Evolutionary conservation across 805 yeast genomes (phyloP).

Genomic region (Zygoascus flipseniorum): DNA sequence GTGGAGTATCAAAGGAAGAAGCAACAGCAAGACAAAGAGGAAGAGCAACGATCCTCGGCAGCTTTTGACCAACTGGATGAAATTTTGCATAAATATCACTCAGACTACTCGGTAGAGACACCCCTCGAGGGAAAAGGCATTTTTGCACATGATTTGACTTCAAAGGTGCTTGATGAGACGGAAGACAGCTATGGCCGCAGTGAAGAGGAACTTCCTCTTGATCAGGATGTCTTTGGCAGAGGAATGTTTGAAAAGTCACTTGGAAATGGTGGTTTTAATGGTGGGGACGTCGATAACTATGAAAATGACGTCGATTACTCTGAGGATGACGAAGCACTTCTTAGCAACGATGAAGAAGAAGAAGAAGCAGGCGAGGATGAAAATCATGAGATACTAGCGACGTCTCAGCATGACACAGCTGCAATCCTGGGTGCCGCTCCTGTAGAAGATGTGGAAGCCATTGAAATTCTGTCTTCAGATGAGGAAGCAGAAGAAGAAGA

Average conservation of each 20-base stretch:
- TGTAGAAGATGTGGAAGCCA: background rate
- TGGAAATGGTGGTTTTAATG: conserved; percentile 3
- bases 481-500: conserved; percentile 8
- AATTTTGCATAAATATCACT: conserved; percentile 3
- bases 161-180: background rate
- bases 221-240: background rate
- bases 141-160: background rate
- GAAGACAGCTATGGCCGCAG: background rate
- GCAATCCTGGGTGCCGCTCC: background rate
- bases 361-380: conserved; percentile 5
- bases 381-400: background rate
- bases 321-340: background rate
- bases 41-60: background rate
- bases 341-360: background rate
- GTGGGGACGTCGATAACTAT: background rate
- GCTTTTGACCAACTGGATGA: conserved; percentile 8
- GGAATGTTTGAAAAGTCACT: conserved; percentile 2
- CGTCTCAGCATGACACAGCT: background rate
- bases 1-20: background rate
- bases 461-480: background rate
- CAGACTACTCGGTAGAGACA: background rate
- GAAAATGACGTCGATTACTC: conserved; percentile 3
- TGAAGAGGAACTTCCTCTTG: background rate
- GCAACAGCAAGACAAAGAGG: background rate
- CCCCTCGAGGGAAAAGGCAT: background rate